Evolutionary conservation across 2,329 filamentous ascomycete genomes (phyloP), one percentile per base, ranked within the genome.

Genomic region (Cercospora brassicicola): DNA sequence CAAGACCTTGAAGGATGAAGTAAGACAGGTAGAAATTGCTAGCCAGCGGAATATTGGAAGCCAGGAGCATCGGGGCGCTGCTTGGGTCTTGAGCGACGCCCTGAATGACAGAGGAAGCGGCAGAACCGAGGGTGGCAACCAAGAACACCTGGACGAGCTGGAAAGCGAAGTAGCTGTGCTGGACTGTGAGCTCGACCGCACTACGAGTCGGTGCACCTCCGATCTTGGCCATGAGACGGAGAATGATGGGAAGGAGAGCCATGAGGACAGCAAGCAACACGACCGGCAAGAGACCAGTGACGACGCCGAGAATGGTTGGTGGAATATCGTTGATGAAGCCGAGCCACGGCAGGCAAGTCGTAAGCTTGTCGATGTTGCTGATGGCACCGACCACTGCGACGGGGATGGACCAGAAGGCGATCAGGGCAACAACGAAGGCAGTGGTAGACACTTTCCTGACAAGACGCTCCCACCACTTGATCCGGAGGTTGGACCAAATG

Each of bases 21-120:
- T 98, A 99, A 0, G 91, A 92, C 20, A 98, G 90, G 80, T 97
- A 99, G 77, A 98, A 96, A 81, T 96, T 98, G 69, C 93, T 94
- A 0, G 93, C 89, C 65, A 87, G 89, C 18, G 95, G 95, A 5
- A 99, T 71, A 26, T 75, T 72, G 10, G 73, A 70, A 9, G 79
- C 77, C 26, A 80, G 69, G 9, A 79, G 64, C 10, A 59, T 70
- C 0, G 77, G 70, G 3, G 74, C 74, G 8, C 66, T 71, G 11
- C 67, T 53, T 11, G 78, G 84, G 67, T 91, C 90, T 15, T 84
- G 76, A 0, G 93, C 90, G 13, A 89, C 82, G 59, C 96, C 89
- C 20, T 88, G 74, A 1, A 89, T 84, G 0, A 92, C 88, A 6
- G 90, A 86, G 2, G 92, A 88, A 9, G 94, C 94, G 1, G 93